Base-by-base conservation (phyloP, 768 basidiomycete genomes). In the Crucibulum laeve region DNA sequence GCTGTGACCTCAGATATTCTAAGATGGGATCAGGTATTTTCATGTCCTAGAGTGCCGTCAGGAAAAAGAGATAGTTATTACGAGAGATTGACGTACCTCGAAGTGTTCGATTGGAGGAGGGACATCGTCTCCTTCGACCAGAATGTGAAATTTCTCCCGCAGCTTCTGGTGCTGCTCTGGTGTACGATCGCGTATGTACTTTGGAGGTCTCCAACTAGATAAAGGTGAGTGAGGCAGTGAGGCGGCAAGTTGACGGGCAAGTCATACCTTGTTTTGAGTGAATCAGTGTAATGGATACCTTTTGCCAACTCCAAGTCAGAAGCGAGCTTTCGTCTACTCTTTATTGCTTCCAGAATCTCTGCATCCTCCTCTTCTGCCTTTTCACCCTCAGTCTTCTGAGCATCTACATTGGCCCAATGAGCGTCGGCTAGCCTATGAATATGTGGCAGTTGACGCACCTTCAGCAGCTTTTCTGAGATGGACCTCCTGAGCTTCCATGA, bases 401-500 rank as follows among this genome's bases (percentile, higher is more conserved):
- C 83, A 64, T 97, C 94, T 71, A 52, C n/a, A n/a, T 36, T 45
- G 22, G 4, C 35, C 23, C 38, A 15, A 33, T 44, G 38, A 53
- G 44, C 33, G 3, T 17, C 35, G 22, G 21, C 32, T 33, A 21
- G 25, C 46, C 6, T 6, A 38, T 37, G 25, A 45, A 42, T 21
- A 43, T 15, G 13, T 23, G 19, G 17, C 32, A 33, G 34, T 42
- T 14, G 13, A 57, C 67, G 36, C 42, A 90, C 91, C 87, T 69
- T 95, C 89, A 42, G 72, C 75, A 3, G 87, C 90, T 63, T 85
- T 91, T 61, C 74, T 74, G 19, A 76, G 74, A 56, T 95, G 91
- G 24, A 98, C 94, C 58, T 98, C 95, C 64, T 97, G 92, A 1
- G 96, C 96, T 60, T 96, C 93, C 56, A 92, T 62, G 39, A 99